Conservation (phyloP, 805 yeast species). For the Kodamaea restingae region DNA sequence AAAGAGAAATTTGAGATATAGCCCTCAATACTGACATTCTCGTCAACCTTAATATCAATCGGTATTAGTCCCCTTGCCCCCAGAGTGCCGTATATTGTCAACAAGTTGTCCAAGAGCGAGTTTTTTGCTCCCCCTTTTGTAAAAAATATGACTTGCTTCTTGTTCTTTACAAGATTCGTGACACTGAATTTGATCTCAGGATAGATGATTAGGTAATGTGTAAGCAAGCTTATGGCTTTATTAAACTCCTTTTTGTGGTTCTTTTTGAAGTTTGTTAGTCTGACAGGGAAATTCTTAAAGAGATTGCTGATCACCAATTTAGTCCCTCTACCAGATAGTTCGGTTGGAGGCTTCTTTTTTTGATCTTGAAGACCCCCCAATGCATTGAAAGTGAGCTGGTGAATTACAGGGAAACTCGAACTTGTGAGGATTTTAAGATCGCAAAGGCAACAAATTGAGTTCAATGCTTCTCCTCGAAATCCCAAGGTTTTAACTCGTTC, state of each 20-base stretch:
- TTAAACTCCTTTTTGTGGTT: constrained; percentile 68
- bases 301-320: constrained; percentile 52
- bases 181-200: constrained; percentile 58
- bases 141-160: constrained; percentile 51
- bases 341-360: constrained; percentile 44
- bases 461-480: constrained; percentile 78
- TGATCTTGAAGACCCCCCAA: constrained; percentile 46
- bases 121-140: constrained; percentile 52
- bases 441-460: constrained; percentile 58
- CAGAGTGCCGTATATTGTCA: constrained; percentile 66
- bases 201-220: constrained; percentile 62
- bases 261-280: constrained; percentile 68
- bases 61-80: constrained; percentile 56
- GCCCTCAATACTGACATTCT: constrained; percentile 48
- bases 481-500: constrained; percentile 53
- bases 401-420: constrained; percentile 54
- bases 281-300: constrained; percentile 73
- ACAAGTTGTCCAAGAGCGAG: constrained; percentile 46
- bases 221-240: constrained; percentile 60
- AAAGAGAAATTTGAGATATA: constrained; percentile 70
- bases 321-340: constrained; percentile 58
- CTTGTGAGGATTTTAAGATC: constrained; percentile 51
- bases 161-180: constrained; percentile 44
- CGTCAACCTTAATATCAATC: constrained; percentile 40
- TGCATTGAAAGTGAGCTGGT: constrained; percentile 48